A percentile compares a stretch with the other conserved stretches of the same genome.
phyloP scores from a whole-genome alignment of 768 basidiomycete genomes.

The Russula emetica region DNA sequence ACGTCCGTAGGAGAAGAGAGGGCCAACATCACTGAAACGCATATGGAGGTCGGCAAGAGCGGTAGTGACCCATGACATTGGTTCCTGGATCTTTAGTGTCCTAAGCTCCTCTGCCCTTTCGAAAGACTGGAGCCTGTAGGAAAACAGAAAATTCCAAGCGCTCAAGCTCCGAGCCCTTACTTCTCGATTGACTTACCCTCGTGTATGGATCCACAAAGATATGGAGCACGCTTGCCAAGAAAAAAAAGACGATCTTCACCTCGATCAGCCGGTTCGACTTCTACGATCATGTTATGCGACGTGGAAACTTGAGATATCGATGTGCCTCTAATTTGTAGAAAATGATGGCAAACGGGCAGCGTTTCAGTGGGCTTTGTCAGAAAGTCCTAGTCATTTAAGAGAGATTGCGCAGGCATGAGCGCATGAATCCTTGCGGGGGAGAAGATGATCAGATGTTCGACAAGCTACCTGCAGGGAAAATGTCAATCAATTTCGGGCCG shows the following conservation, averaged over 20 bases:
- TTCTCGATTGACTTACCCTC: neutral
- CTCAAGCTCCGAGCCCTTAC: neutral
- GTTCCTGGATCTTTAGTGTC: neutral
- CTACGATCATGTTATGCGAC: neutral
- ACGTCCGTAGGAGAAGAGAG: neutral
- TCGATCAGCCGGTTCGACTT: neutral
- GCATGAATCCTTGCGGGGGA: neutral
- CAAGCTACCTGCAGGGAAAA: neutral
- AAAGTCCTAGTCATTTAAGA: neutral
- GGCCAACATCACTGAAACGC: neutral
- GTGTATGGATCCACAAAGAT: neutral
- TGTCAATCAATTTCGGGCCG: slow-evolving; percentile 7
- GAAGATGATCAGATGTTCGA: neutral
- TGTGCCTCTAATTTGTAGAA: neutral
- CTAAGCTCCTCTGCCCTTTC: neutral
- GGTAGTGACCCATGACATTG: neutral
- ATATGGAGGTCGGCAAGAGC: neutral
- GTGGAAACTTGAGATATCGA: neutral
- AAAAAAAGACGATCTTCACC: neutral
- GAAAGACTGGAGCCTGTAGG: neutral
- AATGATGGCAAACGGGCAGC: neutral
- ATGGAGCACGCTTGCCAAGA: neutral
- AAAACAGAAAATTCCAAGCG: neutral
- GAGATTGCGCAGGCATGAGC: neutral
- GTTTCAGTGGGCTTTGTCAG: neutral